phyloP scores from a whole-genome alignment of 2,329 filamentous ascomycete genomes.

The Dactylellina leptospora region DNA sequence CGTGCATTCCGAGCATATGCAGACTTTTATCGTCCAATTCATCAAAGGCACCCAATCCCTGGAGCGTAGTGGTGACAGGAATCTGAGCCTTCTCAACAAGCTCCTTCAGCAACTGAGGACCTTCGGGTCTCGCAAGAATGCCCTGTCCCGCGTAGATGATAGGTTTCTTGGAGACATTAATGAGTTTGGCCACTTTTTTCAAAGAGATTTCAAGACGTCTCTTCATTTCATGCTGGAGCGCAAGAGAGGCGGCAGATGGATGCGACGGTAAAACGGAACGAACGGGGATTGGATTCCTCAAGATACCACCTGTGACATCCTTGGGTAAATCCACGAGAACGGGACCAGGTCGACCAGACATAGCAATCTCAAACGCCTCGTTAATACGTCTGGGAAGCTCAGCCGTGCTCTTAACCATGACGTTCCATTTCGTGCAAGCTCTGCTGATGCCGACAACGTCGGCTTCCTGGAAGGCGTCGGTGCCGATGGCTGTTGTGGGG shows the following conservation, averaged over 20 bases:
- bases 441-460: constrained; percentile 93
- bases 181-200: constrained; percentile 77
- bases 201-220: constrained; percentile 79
- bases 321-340: constrained; percentile 96
- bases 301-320: constrained; percentile 87
- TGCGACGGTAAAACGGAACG: constrained; percentile 76
- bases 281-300: constrained; percentile 84
- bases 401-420: constrained; percentile 94
- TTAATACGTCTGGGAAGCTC: constrained; percentile 94
- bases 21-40: constrained; percentile 93
- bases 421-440: constrained; percentile 98
- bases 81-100: constrained; percentile 90
- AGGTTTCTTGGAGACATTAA: constrained; percentile 91
- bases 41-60: constrained; percentile 90
- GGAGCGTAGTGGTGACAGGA: constrained; percentile 93
- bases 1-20: constrained; percentile 99
- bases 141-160: constrained; percentile 95
- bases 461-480: constrained; percentile 95
- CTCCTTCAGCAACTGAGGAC: constrained; percentile 79
- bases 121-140: constrained; percentile 80
- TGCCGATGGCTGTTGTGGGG: constrained; percentile 85
- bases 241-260: constrained; percentile 84
- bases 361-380: constrained; percentile 98
- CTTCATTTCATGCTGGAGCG: constrained; percentile 76
- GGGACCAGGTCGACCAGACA: constrained; percentile 88